Conservation (phyloP, 148 eudicot genomes). For the Nepenthes gracilis region DNA sequence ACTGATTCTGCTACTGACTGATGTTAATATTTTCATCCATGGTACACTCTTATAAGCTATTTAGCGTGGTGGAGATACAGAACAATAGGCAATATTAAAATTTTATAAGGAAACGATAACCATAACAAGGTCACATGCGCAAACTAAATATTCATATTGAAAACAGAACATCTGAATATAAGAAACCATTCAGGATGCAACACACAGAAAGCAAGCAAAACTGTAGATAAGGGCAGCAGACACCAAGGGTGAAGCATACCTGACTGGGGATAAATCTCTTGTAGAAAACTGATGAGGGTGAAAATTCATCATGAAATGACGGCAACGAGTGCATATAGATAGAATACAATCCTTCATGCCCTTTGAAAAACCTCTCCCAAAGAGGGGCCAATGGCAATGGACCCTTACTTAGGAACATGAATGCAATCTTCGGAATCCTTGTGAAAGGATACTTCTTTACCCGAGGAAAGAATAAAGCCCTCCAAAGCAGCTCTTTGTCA, state of each 20-base stretch:
- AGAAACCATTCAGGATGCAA: too few relatives aligned
- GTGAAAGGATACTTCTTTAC: conserved; percentile 51
- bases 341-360: conserved; percentile 53
- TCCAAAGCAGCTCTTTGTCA: conserved; percentile 72
- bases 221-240: neutral
- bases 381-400: conserved; percentile 89
- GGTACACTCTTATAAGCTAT: too few relatives aligned
- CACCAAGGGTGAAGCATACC: conserved; percentile 30
- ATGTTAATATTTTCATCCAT: too few relatives aligned
- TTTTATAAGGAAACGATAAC: too few relatives aligned
- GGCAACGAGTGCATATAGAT: conserved; percentile 80
- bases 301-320: conserved; percentile 35
- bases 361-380: conserved; percentile 90
- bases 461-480: conserved; percentile 59
- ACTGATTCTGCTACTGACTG: too few relatives aligned
- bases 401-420: conserved; percentile 94
- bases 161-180: too few relatives aligned
- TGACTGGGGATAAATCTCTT: conserved; percentile 73
- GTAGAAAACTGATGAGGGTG: conserved; percentile 68
- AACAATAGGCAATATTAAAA: too few relatives aligned
- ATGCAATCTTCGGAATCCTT: conserved; percentile 76
- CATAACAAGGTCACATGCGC: too few relatives aligned
- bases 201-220: too few relatives aligned
- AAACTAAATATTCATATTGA: too few relatives aligned
- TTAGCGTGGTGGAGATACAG: too few relatives aligned